Conservation (phyloP, 2,329 filamentous ascomycete species). For the Trichoderma cornu-damae region DNA sequence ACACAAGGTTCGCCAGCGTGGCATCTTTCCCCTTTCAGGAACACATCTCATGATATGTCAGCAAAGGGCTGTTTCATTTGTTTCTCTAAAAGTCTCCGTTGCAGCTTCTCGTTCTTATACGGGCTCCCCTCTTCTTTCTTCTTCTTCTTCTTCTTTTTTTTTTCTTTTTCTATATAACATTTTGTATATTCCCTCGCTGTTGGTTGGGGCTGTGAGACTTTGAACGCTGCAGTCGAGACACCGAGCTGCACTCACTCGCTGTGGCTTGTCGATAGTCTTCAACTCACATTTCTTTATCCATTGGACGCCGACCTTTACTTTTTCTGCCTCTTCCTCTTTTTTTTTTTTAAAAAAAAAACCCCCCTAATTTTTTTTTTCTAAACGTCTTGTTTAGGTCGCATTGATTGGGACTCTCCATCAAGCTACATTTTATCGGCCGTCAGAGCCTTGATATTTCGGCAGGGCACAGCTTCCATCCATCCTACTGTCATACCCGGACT, state of each 20-base stretch:
- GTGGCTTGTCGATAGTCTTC: conserved; percentile 10
- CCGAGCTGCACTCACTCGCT: conserved; percentile 1
- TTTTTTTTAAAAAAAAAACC: no score
- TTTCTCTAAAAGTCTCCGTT: background rate
- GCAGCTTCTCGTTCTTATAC: background rate
- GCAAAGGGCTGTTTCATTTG: conserved; percentile 1
- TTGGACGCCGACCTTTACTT: background rate
- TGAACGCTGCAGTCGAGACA: background rate
- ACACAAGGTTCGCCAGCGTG: conserved; percentile 24
- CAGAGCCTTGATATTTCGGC: background rate
- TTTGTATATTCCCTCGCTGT: background rate
- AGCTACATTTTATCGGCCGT: background rate
- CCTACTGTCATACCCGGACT: background rate
- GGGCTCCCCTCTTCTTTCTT: background rate
- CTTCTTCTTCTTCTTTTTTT: background rate
- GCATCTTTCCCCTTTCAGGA: conserved; percentile 21
- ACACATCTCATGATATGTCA: conserved; percentile 18
- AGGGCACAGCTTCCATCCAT: background rate
- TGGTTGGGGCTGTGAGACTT: background rate
- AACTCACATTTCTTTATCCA: conserved; percentile 2
- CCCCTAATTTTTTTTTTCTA: background rate
- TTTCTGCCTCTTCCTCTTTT: background rate
- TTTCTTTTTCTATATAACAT: conserved; percentile 11
- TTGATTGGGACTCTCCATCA: background rate
- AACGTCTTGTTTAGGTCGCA: background rate